Base-by-base conservation (phyloP, 495 filamentous ascomycete species). In the Xylaria longipes region DNA sequence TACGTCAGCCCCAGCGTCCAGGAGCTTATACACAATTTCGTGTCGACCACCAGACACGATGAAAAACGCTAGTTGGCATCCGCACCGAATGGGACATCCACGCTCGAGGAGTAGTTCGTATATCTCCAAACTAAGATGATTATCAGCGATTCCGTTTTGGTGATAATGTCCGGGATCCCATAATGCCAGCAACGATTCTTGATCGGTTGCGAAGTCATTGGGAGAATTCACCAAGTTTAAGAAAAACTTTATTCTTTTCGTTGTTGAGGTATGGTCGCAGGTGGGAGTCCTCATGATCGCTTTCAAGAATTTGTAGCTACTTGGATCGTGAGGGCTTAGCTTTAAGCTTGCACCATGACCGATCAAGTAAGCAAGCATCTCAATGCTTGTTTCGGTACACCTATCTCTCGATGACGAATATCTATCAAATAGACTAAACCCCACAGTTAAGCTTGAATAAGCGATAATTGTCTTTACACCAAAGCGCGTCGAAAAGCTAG, bases 321-420 rank as follows among this genome's bases (percentile, higher is more conserved):
- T 60, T 1, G 33, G 8, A 60, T 60, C 20, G 3, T 37, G 7
- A 31, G 56, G 33, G 33, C 7, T 60, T 2, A 35, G 33, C 7
- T 7, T 60, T 12, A 60, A 8, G 31, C 11, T 35, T 60, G 56
- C 56, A 37, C 56, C 56, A 37, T 5, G 8, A 5, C 9, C 1
- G 31, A 60, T 37, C 31, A 60, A n/a, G 31, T 60, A 60, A 37
- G 31, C 56, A 37, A 60, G 56, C 56, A 60, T 60, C 7, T 60
- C 31, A 37, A 11, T 35, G 31, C 17, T n/a, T 5, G 25, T n/a
- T 37, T 35, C 1, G 9, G 11, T 15, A 29, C 8, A 1, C 1
- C 12, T 29, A 1, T 31, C 25, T 56, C 22, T 31, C 15, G 1
- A 45, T 7, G 41, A 45, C 17, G 41, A 9, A 56, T 4, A 56